Evolutionary conservation across 2,329 filamentous ascomycete genomes (phyloP), one percentile per base, ranked within the genome.

Genomic region (Ascochyta lentis): DNA sequence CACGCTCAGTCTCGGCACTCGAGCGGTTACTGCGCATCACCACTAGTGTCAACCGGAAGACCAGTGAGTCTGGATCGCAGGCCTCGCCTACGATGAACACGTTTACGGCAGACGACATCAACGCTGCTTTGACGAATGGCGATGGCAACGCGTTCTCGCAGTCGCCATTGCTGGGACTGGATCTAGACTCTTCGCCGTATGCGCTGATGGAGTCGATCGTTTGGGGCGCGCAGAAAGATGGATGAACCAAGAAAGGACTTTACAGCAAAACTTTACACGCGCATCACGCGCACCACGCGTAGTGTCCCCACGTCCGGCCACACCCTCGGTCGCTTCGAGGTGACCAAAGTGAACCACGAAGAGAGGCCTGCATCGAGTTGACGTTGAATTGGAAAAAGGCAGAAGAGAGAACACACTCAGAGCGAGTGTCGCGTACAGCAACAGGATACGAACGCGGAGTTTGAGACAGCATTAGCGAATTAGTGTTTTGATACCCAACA

Each of bases 141-240:
- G 73, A 76, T 26, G 64, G 66, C 0, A 60, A 67, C 5, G 61
- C 67, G 24, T 59, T 75, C 41, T 67, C 63, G 13, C 70, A 76
- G 42, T 72, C 68, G 15, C 75, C 76, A n/a, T 49, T 76, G 10
- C 46, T 76, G 44, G 72, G 65, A 10, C 41, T 74, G 54, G 75
- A 77, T 51, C 63, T 79, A 29, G 79, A 81, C 39, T 71, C 76
- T 8, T 77, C 74, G 23, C 80, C 80, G 7, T 81, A 82, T 64
- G 78, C 78, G 16, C 73, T 81, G 4, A 76, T 81, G 71, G 80
- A 82, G 58, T 77, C 74, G 5, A 82, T 82, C 44, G 72, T 82
- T 10, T 78, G 77, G 77, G 77, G 77, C 16, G 60, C 63, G n/a
- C 68, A 71, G 50, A 75, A 70, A 54, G 66, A 68, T 10, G 65